Evolutionary conservation across 371 early-diverging fungal genomes (phyloP).

Genomic region (Mucor piriformis): DNA sequence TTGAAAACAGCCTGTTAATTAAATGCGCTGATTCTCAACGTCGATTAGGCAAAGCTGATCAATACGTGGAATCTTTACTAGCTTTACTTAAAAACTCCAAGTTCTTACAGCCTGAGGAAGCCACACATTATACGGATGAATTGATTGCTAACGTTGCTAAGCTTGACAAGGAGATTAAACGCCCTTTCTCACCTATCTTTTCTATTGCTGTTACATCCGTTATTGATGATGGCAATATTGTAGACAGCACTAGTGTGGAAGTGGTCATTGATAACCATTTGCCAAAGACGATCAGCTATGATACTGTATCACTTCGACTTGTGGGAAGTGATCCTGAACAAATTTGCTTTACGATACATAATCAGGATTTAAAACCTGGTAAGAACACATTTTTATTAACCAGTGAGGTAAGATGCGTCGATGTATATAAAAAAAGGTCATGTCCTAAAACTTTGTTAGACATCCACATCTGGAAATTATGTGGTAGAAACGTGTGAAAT

Average conservation of each 20-base stretch:
- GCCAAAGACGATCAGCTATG: conserved; percentile 59
- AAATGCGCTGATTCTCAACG: conserved; percentile 72
- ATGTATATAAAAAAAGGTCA: not conserved
- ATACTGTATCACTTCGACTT: conserved; percentile 55
- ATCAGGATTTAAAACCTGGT: conserved; percentile 65
- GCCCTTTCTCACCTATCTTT: conserved; percentile 65
- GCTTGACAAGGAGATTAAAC: conserved; percentile 58
- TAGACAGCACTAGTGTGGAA: conserved; percentile 64
- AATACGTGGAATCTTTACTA: conserved; percentile 65
- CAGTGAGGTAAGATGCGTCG: conserved; percentile 57
- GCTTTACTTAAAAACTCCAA: conserved; percentile 60
- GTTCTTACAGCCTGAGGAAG: conserved; percentile 48
- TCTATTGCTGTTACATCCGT: conserved; percentile 57
- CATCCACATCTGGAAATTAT: conserved; percentile 66
- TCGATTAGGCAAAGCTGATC: conserved; percentile 56
- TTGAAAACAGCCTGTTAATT: conserved; percentile 73
- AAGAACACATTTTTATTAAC: conserved; percentile 61
- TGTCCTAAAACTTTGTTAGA: conserved; percentile 24
- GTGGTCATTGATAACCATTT: conserved; percentile 61
- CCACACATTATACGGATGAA: conserved; percentile 57
- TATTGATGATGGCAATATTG: conserved; percentile 60
- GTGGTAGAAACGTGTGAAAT: conserved; percentile 66
- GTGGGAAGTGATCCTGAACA: conserved; percentile 65
- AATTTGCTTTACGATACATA: conserved; percentile 43
- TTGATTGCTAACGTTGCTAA: conserved; percentile 44